phyloP scores from a whole-genome alignment of 805 yeast genomes.

The Saccharomycopsis sp. region DNA sequence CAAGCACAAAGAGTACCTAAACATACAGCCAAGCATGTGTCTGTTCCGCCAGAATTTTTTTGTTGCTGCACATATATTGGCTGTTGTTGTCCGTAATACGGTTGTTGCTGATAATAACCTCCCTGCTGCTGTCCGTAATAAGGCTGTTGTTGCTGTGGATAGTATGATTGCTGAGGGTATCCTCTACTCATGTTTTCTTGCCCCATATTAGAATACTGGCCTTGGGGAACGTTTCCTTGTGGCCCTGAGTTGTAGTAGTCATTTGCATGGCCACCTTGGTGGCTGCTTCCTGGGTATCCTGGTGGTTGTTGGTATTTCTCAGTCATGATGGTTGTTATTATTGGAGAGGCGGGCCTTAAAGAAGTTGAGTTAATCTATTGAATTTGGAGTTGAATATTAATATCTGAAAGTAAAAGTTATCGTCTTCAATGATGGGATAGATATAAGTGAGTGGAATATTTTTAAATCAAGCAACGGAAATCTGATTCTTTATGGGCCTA shows the following conservation, averaged over 20 bases:
- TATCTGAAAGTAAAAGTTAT: too few species aligned
- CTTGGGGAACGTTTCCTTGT: not conserved
- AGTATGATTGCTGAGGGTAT: not conserved
- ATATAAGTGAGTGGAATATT: too few species aligned
- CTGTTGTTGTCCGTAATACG: not conserved
- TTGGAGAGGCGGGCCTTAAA: not conserved
- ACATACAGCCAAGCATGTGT: not conserved
- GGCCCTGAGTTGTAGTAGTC: not conserved
- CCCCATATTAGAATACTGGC: not conserved
- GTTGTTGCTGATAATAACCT: not conserved
- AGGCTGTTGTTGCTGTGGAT: not conserved
- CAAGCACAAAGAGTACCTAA: constrained; percentile 1
- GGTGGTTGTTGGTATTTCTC: constrained; percentile 1
- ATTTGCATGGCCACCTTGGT: not conserved
- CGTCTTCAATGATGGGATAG: too few species aligned
- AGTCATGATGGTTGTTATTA: not conserved
- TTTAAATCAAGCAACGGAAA: too few species aligned
- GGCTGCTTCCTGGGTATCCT: not conserved
- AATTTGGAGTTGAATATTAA: not conserved
- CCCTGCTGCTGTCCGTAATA: not conserved
- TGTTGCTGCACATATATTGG: not conserved
- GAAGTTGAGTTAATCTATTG: not conserved
- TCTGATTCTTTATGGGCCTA: not conserved
- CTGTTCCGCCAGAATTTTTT: not conserved
- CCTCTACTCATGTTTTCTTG: not conserved